phyloP scores from a whole-genome alignment of 352 stramenopile species.

The Phytophthora foliorum region DNA sequence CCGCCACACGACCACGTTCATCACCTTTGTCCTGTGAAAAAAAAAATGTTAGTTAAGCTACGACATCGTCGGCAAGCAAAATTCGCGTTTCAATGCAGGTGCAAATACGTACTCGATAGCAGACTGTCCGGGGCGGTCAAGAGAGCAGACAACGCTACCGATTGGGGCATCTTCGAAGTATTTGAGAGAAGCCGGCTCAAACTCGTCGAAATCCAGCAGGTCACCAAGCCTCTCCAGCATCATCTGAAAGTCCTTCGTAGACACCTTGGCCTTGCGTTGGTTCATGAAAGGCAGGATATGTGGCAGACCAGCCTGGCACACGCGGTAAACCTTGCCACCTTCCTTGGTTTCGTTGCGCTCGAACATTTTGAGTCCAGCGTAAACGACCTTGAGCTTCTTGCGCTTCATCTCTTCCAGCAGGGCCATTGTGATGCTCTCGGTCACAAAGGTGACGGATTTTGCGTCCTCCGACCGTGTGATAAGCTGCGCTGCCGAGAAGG shows the following conservation, averaged over 20 bases:
- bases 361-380: conserved; percentile 94
- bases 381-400: conserved; percentile 91
- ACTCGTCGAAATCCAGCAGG: conserved; percentile 87
- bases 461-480: conserved; percentile 91
- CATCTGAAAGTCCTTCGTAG: conserved; percentile 84
- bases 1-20: conserved; percentile 90
- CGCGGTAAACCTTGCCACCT: conserved; percentile 83
- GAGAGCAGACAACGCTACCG: conserved; percentile 84
- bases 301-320: conserved; percentile 90
- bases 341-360: conserved; percentile 86
- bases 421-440: conserved; percentile 84
- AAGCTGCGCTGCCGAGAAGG: conserved; percentile 82
- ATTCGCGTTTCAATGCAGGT: background rate
- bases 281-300: conserved; percentile 89
- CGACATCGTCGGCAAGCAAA: background rate
- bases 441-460: conserved; percentile 89
- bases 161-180: conserved; percentile 68
- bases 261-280: conserved; percentile 73
- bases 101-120: conserved; percentile 69
- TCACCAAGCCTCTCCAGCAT: conserved; percentile 86
- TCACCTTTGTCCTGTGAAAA: conserved; percentile 70
- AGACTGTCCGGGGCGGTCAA: conserved; percentile 67
- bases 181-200: conserved; percentile 58
- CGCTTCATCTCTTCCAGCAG: conserved; percentile 87
- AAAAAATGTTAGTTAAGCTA: conserved; percentile 22